Conservation (phyloP, 768 basidiomycete genomes). For the Termitomyces titanicus region DNA sequence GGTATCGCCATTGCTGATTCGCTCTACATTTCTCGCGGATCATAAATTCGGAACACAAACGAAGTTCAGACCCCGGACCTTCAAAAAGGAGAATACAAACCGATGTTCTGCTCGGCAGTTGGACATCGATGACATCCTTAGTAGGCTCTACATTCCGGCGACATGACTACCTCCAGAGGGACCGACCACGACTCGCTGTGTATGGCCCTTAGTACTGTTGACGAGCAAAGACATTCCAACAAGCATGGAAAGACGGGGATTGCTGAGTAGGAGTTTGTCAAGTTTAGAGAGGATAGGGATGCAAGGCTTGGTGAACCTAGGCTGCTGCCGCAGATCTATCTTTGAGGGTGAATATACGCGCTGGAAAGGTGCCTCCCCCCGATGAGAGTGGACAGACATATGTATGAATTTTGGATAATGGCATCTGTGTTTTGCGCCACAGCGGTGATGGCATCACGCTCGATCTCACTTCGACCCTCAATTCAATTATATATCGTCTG, state of each 20-base stretch:
- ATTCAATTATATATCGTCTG: no score
- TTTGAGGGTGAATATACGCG: constrained; percentile 34
- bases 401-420: neutral
- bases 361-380: constrained; percentile 22
- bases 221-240: constrained; percentile 25
- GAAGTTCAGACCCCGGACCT: no score
- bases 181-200: constrained; percentile 19
- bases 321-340: constrained; percentile 34
- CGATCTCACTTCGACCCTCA: no score
- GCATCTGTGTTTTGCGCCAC: no score
- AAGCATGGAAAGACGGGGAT: constrained; percentile 27
- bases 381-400: neutral
- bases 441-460: no score
- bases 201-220: constrained; percentile 31
- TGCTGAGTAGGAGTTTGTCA: constrained; percentile 23
- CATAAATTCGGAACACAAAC: neutral
- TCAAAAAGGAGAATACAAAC: neutral
- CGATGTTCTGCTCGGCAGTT: neutral
- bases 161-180: constrained; percentile 32
- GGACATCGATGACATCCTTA: neutral
- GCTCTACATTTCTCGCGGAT: neutral
- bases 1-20: neutral
- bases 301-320: constrained; percentile 27
- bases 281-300: constrained; percentile 28
- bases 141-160: neutral